Conservation (phyloP, 1,284 basidiomycete species). For the Leccinum fuscescens region DNA sequence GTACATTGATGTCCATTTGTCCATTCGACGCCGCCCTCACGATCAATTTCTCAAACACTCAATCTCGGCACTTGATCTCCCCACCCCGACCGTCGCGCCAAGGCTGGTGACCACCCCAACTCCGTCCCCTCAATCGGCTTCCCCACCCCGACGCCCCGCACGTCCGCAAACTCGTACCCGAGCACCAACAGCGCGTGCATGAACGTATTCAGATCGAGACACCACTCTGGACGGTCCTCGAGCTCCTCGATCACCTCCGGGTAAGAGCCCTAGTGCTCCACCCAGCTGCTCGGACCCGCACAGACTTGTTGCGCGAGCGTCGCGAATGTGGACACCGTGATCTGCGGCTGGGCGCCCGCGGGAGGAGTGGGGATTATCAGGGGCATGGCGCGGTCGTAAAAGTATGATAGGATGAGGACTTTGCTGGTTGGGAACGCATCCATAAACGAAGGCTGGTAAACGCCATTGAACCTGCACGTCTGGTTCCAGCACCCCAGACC, state of each 20-base stretch:
- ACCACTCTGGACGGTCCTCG: constrained; percentile 85
- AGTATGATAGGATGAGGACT: constrained; percentile 90
- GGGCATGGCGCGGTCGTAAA: too few relatives aligned
- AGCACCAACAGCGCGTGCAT: constrained; percentile 86
- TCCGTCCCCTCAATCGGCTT: constrained; percentile 92
- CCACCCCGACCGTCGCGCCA: constrained; percentile 77
- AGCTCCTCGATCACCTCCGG: constrained; percentile 70
- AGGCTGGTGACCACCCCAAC: constrained; percentile 83
- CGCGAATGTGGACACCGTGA: constrained; percentile 66
- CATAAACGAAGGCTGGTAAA: constrained; percentile 92
- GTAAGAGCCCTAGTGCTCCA: constrained; percentile 51
- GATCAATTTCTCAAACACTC: background rate
- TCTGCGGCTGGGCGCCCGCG: constrained; percentile 21
- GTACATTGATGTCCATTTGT: background rate
- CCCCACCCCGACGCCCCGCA: constrained; percentile 71
- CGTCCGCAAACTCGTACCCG: constrained; percentile 78
- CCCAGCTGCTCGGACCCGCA: constrained; percentile 64
- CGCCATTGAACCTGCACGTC: constrained; percentile 52
- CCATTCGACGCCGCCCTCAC: background rate
- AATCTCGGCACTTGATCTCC: constrained; percentile 48
- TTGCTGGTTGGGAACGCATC: constrained; percentile 84
- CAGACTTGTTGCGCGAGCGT: constrained; percentile 72
- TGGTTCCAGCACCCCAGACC: too few relatives aligned
- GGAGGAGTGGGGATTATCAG: constrained; percentile 58
- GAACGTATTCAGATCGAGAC: constrained; percentile 87